phyloP scores from a whole-genome alignment of 495 filamentous ascomycete species.

The Daldinia grandis region DNA sequence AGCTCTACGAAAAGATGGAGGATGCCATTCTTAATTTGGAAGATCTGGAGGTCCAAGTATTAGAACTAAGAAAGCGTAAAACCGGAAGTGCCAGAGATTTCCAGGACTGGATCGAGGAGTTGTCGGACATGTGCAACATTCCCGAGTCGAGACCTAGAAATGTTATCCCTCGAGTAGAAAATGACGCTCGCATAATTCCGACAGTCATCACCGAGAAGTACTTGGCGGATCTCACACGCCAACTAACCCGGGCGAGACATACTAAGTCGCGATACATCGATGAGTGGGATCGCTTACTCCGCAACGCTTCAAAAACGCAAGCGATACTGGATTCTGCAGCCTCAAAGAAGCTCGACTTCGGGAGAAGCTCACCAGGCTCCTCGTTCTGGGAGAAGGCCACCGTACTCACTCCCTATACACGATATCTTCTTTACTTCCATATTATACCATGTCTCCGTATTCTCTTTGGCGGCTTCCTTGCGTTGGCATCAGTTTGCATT shows the following conservation, averaged over 20 bases:
- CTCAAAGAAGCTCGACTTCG: slow-evolving; percentile 82
- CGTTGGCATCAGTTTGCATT: slow-evolving; percentile 79
- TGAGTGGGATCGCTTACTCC: slow-evolving; percentile 84
- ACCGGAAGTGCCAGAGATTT: slow-evolving; percentile 81
- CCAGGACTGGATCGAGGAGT: slow-evolving; percentile 92
- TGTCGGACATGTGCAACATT: slow-evolving; percentile 76
- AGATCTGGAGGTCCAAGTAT: slow-evolving; percentile 79
- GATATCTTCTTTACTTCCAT: slow-evolving; percentile 77
- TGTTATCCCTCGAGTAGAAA: slow-evolving; percentile 50
- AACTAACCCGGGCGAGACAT: slow-evolving; percentile 81
- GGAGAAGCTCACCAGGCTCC: slow-evolving; percentile 62
- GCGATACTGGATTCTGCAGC: slow-evolving; percentile 83
- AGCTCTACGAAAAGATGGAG: slow-evolving; percentile 83
- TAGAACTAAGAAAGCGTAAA: slow-evolving; percentile 80
- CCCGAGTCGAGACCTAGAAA: slow-evolving; percentile 67
- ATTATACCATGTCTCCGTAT: slow-evolving; percentile 71
- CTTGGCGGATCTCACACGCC: slow-evolving; percentile 85
- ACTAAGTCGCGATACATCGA: slow-evolving; percentile 80
- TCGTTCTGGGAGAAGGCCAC: slow-evolving; percentile 62
- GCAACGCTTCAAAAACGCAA: slow-evolving; percentile 75
- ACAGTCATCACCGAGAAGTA: slow-evolving; percentile 92
- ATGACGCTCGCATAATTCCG: slow-evolving; percentile 61
- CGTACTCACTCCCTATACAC: slow-evolving; percentile 84
- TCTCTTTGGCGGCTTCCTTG: slow-evolving; percentile 68
- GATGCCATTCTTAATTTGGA: slow-evolving; percentile 85